Conservation (phyloP, 805 yeast genomes). For the Spathaspora sp. region DNA sequence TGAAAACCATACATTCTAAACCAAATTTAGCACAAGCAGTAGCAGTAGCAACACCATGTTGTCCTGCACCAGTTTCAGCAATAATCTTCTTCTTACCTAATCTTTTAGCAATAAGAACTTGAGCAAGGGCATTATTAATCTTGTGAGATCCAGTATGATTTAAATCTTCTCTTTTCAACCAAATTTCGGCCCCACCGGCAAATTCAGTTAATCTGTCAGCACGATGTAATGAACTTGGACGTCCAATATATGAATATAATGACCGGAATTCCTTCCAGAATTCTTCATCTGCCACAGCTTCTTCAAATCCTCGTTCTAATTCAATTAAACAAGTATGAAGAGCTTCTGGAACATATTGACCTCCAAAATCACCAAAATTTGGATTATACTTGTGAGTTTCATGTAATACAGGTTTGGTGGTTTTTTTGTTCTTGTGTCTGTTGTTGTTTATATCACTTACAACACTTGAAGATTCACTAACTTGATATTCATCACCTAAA, state of each 20-base stretch:
- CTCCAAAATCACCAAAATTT: conserved; percentile 93
- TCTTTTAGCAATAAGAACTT: conserved; percentile 74
- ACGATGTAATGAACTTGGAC: conserved; percentile 89
- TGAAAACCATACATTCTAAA: conserved; percentile 85
- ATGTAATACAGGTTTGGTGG: conserved; percentile 35
- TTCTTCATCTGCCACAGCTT: conserved; percentile 80
- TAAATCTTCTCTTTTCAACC: conserved; percentile 97
- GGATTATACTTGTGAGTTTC: conserved; percentile 70
- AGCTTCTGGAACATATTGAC: conserved; percentile 98
- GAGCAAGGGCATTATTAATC: conserved; percentile 81
- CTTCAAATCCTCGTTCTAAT: conserved; percentile 82
- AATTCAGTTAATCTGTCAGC: conserved; percentile 87
- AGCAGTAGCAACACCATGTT: conserved; percentile 91
- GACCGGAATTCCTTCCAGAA: conserved; percentile 93
- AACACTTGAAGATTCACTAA: conserved; percentile 13
- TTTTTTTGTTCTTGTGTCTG: conserved; percentile 10
- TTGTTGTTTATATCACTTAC: neutral
- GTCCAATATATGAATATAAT: conserved; percentile 88
- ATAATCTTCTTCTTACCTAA: conserved; percentile 73
- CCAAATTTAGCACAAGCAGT: conserved; percentile 94
- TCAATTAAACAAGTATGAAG: conserved; percentile 87
- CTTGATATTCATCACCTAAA: conserved; percentile 49
- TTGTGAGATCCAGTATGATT: conserved; percentile 89
- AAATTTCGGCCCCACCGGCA: conserved; percentile 89
- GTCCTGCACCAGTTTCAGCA: conserved; percentile 94